Conservation (phyloP, 768 basidiomycete genomes). For the Boletales sp. region DNA sequence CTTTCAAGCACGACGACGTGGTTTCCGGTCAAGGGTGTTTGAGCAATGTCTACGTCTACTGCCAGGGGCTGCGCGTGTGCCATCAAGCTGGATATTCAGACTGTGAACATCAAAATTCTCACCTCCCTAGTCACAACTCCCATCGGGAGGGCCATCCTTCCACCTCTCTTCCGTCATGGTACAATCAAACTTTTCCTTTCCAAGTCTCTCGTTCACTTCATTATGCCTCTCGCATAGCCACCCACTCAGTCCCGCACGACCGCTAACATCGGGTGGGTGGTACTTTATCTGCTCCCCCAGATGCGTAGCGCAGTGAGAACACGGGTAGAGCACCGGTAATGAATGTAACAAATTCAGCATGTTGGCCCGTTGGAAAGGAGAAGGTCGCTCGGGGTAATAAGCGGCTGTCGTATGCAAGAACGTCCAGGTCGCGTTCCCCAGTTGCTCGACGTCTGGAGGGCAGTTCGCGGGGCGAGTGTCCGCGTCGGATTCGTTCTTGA, state of each 20-base stretch:
- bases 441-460: constrained; percentile 85
- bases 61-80: not conserved
- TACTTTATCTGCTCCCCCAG: constrained; percentile 65
- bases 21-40: no score
- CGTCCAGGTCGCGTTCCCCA: constrained; percentile 93
- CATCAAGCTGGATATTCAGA: not conserved
- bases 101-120: constrained; percentile 6
- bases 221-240: constrained; percentile 96
- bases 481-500: constrained; percentile 26
- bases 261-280: constrained; percentile 76
- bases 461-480: constrained; percentile 59
- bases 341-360: constrained; percentile 81
- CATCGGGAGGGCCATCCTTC: constrained; percentile 87
- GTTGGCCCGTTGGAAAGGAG: constrained; percentile 68
- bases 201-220: constrained; percentile 82
- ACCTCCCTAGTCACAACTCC: constrained; percentile 70
- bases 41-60: not conserved
- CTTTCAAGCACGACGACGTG: no score
- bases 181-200: constrained; percentile 84
- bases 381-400: constrained; percentile 87
- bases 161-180: constrained; percentile 80
- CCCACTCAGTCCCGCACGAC: constrained; percentile 59
- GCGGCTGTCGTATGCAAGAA: constrained; percentile 95
- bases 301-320: constrained; percentile 79
- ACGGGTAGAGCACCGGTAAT: constrained; percentile 84